Base-by-base conservation (phyloP, 176 grass and related monocot genomes). In the Guadua angustifolia region DNA sequence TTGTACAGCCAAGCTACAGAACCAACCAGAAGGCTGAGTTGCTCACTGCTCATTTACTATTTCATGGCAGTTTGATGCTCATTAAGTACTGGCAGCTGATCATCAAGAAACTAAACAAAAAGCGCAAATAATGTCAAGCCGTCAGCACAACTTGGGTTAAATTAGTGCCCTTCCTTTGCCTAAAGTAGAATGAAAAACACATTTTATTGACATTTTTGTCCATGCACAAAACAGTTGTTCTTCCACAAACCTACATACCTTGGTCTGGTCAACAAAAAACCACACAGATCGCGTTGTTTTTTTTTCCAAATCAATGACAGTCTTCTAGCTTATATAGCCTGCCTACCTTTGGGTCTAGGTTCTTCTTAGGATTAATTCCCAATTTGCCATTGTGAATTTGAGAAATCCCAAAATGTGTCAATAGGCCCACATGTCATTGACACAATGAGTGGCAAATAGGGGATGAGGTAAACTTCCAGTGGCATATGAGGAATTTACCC, bases 11-110 rank as follows among this genome's bases (percentile, higher is more conserved):
- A 77, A 55, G 51, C n/a, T 56, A 55, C 21, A 18, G 14, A 81
- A 32, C 36, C 36, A 70, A 78, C 40, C 21, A 69, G 21, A 78
- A 40, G 33, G 65, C 64, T 69, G 32, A 67, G 49, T 40, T 51
- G 21, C 66, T 21, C 79, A 60, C 52, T 59, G 79, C 10, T 21
- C 43, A 65, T 60, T 40, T 57, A 33, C 11, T 75, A 67, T 65
- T 67, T 52, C 52, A 80, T 80, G 61, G 74, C 58, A 38, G 12
- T 59, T 66, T 59, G 39, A 13, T 45, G 36, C 60, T 78, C 56
- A 29, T 44, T 59, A 61, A 77, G n/a, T 61, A 16, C 25, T 15
- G 36, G 13, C 14, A 56, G 66, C 35, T 69, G 36, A 35, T 24
- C 55, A 82, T 16, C 7, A 70, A 71, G 51, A 69, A 24, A 70